Evolutionary conservation across 2,329 filamentous ascomycete genomes (phyloP), one percentile per base, ranked within the genome.

Genomic region (Colletotrichum somersetense): DNA sequence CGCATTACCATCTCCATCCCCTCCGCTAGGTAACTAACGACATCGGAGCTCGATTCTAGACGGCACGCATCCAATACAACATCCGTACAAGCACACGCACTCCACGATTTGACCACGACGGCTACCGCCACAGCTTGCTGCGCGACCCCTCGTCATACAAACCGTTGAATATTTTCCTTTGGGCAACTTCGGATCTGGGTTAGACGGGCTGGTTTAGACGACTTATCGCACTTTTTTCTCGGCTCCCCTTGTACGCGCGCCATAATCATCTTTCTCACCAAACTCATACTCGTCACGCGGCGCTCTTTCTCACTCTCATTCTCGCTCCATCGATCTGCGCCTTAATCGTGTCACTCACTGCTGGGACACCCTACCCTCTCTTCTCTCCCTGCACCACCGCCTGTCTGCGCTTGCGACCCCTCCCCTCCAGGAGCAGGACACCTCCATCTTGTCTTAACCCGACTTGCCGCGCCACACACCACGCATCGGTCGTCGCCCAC

Each of bases 161-260:
- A 46, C 57, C 70, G 65, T 76, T 76, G 73, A 78, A 72, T 74
- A 67, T 71, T 73, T 63, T 74, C 74, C 72, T 78, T 80, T 78
- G 76, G 77, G 77, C 77, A 66, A 42, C 44, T 63, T 62, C 66
- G 46, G 67, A n/a, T 77, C 77, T 78, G 78, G 79, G 76, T 80
- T 83, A 83, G 81, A 83, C 79, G 79, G 79, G 76, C 78, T 78
- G 80, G 78, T 80, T 82, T 83, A 83, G 81, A 83, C 79, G 78
- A 66, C 56, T 52, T 56, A 58, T 57, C 44, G 56, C 68, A 63
- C 67, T 73, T 73, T 65, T 63, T 63, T 65, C 72, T 68, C 66
- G 56, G 72, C 72, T 66, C 57, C 61, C 48, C 23, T 70, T 62
- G 67, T 61, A 58, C 64, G 66, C 69, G 63, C 72, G 53, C 67